Evolutionary conservation across 768 basidiomycete genomes (phyloP).

Genomic region (Coprinopsis strossmayeri): DNA sequence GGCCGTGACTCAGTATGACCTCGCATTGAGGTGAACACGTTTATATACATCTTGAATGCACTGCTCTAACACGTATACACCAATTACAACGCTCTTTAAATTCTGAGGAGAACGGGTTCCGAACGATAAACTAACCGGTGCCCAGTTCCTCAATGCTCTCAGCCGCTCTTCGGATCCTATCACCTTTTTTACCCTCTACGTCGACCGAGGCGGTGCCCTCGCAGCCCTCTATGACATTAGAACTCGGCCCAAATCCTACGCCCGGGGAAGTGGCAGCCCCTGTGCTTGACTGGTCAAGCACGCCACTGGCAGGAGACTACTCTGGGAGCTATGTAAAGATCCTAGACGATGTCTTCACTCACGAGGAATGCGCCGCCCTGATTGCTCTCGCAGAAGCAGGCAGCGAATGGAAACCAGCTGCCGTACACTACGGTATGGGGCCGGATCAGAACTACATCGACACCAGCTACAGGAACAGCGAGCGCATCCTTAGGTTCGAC

Average conservation of each 20-base stretch:
- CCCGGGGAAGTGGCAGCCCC: constrained; percentile 12
- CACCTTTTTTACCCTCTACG: no score
- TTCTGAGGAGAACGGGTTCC: no score
- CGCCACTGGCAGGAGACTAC: constrained; percentile 27
- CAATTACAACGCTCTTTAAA: no score
- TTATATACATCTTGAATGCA: no score
- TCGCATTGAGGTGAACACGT: no score
- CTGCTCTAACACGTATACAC: no score
- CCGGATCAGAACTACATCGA: constrained; percentile 25
- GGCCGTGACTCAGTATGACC: no score
- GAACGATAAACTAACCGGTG: no score
- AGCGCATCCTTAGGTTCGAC: constrained; percentile 32
- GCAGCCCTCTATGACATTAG: neutral
- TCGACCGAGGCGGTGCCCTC: neutral
- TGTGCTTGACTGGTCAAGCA: constrained; percentile 32
- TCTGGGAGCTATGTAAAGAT: constrained; percentile 33
- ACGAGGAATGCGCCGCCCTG: constrained; percentile 33
- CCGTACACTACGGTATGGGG: constrained; percentile 22
- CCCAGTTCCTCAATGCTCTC: neutral
- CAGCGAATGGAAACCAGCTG: constrained; percentile 31
- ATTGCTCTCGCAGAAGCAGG: constrained; percentile 29
- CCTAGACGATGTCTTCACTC: constrained; percentile 34
- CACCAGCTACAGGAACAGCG: constrained; percentile 33
- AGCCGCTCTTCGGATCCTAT: neutral
- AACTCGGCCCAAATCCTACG: neutral